Evolutionary conservation across 257 asterid species (phyloP).

Genomic region (Nicotiana sylvestris): DNA sequence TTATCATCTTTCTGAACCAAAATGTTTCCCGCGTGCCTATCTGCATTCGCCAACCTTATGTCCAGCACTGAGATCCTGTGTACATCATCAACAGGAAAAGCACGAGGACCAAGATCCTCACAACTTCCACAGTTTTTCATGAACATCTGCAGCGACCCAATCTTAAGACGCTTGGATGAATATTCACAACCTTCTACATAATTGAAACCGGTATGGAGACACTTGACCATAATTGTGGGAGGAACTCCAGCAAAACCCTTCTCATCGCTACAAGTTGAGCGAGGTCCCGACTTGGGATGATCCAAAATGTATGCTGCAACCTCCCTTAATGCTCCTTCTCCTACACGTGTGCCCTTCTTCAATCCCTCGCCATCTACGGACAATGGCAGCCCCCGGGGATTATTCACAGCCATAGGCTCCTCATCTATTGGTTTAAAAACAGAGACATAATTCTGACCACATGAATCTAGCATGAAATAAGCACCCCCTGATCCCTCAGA

Average conservation of each 20-base stretch:
- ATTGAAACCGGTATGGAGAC: constrained; percentile 43
- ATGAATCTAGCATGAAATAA: constrained; percentile 67
- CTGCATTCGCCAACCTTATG: constrained; percentile 73
- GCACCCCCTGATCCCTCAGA: constrained; percentile 77
- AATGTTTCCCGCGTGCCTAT: constrained; percentile 74
- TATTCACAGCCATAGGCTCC: constrained; percentile 80
- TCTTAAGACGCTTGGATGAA: constrained; percentile 28
- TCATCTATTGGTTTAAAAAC: constrained; percentile 71
- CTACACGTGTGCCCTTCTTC: constrained; percentile 75
- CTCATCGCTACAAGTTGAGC: constrained; percentile 30
- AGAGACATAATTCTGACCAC: constrained; percentile 45
- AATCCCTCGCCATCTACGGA: constrained; percentile 64
- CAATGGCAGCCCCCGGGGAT: constrained; percentile 63
- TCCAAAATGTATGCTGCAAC: constrained; percentile 78
- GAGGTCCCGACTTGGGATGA: constrained; percentile 48
- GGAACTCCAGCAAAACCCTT: constrained; percentile 79
- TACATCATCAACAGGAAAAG: constrained; percentile 63
- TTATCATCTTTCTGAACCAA: constrained; percentile 47
- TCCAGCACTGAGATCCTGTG: constrained; percentile 71
- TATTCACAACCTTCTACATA: constrained; percentile 33
- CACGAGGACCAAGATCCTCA: constrained; percentile 70
- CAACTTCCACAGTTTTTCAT: constrained; percentile 73
- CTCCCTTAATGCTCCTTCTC: constrained; percentile 78
- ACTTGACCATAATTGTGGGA: constrained; percentile 59
- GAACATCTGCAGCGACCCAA: constrained; percentile 75